phyloP scores from a whole-genome alignment of 208 protist species.

The Trypanosoma mega region DNA sequence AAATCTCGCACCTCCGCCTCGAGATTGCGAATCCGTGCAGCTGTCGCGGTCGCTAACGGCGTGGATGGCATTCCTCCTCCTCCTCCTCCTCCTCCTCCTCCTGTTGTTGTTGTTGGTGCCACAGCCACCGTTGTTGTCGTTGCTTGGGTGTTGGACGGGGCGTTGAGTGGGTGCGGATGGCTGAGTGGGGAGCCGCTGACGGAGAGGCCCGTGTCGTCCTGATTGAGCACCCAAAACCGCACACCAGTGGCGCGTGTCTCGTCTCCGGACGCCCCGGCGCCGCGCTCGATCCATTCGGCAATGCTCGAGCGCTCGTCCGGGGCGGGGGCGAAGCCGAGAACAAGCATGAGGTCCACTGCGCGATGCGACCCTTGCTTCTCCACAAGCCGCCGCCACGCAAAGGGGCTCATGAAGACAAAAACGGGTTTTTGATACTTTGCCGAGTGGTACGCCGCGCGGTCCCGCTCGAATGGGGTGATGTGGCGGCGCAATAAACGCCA shows the following conservation, averaged over 20 bases:
- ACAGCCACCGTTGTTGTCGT: not conserved
- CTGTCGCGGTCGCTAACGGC: too few species aligned
- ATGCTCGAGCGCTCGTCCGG: constrained; percentile 9
- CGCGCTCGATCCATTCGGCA: constrained; percentile 18
- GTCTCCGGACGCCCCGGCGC: constrained; percentile 2
- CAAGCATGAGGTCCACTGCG: constrained; percentile 27
- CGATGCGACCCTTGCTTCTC: constrained; percentile 18
- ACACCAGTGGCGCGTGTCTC: constrained; percentile 11
- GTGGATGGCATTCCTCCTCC: too few species aligned
- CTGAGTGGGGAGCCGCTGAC: constrained; percentile 11
- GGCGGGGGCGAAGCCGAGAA: constrained; percentile 25
- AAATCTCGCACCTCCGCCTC: constrained; percentile 25
- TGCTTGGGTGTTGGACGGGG: not conserved
- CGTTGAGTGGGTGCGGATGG: not conserved
- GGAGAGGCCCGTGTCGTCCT: constrained; percentile 16
- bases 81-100: too few species aligned
- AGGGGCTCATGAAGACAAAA: constrained; percentile 25
- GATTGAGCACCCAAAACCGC: constrained; percentile 22
- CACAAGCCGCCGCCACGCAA: constrained; percentile 18
- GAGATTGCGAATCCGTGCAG: constrained; percentile 16
- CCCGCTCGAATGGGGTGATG: constrained; percentile 24
- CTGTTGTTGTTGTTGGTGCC: not conserved
- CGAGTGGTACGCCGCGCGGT: constrained; percentile 19
- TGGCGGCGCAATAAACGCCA: constrained; percentile 22
- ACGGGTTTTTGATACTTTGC: constrained; percentile 25